Evolutionary conservation across 2,329 filamentous ascomycete species (phyloP), one percentile per base, ranked within the genome.

Genomic region (Coniochaeta prunicola): DNA sequence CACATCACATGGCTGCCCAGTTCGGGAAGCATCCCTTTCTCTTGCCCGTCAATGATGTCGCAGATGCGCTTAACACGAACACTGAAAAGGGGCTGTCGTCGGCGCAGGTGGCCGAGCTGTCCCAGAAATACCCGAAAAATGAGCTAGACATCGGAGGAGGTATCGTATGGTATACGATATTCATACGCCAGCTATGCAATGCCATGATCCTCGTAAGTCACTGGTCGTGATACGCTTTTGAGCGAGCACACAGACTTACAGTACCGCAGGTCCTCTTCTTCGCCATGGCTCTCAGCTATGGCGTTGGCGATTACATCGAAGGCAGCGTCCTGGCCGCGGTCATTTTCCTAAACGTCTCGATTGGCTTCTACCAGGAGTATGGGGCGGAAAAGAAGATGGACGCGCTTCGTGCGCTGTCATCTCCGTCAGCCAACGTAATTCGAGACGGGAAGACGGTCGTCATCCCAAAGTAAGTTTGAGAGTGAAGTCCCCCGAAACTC

Each of bases 181-280:
- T 92, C 53, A 75, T 88, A 59, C 86, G 87, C 65, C 89, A 92
- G 70, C 72, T 91, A 24, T 83, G 86, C 68, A 92, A 92, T 77
- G 88, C 89, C 59, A 91, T 91, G 89, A 88, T 89, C 59, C 73
- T 91, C 66, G 83, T 84, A 73, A 64, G 81, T 75, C 8, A 77
- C 63, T 78, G 3, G 40, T 24, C 13, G 17, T 12, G 40, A 45
- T 4, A n/a, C 19, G 21, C 10, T 15, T 2, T 12, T 10, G 40
- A 45, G n/a, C 4, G 4, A 24, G 40, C 77, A 59, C n/a, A 70
- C 79, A 19, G 17, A 36, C 21, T 33, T 5, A 33, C 30, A 55
- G 17, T 17, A 6, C 6, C 36, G 26, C 80, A 90, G 87, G 87
- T 91, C 55, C 81, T 93, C 57, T 78, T 90, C 58, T 88, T 92